Evolutionary conservation across 495 filamentous ascomycete species (phyloP).

Genomic region (Aspergillus diversus): DNA sequence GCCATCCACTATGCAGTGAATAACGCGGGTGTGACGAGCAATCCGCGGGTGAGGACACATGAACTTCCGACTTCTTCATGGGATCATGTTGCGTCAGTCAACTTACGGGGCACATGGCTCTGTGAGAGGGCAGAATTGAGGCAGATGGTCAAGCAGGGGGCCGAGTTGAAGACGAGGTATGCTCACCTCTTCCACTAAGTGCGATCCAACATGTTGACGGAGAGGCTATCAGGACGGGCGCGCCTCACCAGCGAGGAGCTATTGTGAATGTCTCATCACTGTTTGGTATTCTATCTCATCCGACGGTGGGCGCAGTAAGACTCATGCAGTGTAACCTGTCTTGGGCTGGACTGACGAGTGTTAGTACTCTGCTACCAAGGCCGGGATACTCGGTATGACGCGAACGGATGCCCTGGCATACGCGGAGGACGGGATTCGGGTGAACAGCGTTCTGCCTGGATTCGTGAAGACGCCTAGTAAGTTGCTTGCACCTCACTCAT

Average conservation of each 20-base stretch:
- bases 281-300: slow-evolving; percentile 20
- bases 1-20: slow-evolving; percentile 5
- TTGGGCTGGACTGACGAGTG: neutral
- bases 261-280: slow-evolving; percentile 21
- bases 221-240: slow-evolving; percentile 1
- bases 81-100: slow-evolving; percentile 7
- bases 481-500: neutral
- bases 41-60: slow-evolving; percentile 3
- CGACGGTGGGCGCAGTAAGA: slow-evolving; percentile 17
- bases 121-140: slow-evolving; percentile 18
- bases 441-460: slow-evolving; percentile 18
- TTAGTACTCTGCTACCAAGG: slow-evolving; percentile 17
- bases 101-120: slow-evolving; percentile 19
- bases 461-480: slow-evolving; percentile 19
- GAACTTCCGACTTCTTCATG: neutral
- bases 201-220: neutral
- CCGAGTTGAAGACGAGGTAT: slow-evolving; percentile 1
- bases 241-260: slow-evolving; percentile 16
- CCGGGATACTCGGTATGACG: slow-evolving; percentile 19
- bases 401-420: slow-evolving; percentile 20
- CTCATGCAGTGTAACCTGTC: too few species aligned
- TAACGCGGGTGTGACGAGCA: slow-evolving; percentile 2
- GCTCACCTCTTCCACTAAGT: too few species aligned
- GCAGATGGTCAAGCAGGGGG: slow-evolving; percentile 20
- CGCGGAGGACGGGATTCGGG: slow-evolving; percentile 16